Base-by-base conservation (phyloP, 2,329 filamentous ascomycete species). In the Penicillium aurantiogriseum region DNA sequence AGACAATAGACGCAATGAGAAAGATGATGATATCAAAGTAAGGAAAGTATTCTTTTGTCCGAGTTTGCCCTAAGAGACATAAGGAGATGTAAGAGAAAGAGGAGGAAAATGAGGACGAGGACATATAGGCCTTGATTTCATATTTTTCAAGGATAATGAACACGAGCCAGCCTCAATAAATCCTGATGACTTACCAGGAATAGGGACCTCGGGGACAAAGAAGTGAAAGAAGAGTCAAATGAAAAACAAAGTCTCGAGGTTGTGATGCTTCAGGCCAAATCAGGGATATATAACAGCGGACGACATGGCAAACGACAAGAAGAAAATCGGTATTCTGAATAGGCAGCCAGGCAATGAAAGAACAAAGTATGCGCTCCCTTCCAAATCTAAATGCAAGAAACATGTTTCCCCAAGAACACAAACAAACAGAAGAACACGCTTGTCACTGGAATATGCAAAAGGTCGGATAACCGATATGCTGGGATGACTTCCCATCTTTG, bases 191-290 rank as follows among this genome's bases (percentile, higher is more conserved):
- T 38, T 21, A 29, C 36, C 46, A 51, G 31, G 42, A 43, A 33
- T 13, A 35, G 35, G 55, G 31, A 13, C 31, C 31, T 15, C 11
- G 5, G 31, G 57, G 55, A 51, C 33, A 49, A 42, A 21, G 35
- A 59, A 35, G 43, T 44, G 21, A 40, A 29, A 47, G 4, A 47
- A 17, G 35, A 48, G 29, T 19, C 39, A 36, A 25, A 35, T 43
- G 54, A 42, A 58, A 56, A 56, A 51, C 23, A 49, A 8, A 27
- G 58, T 59, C 56, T 60, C 50, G 40, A 57, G 49, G 57, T 50
- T 61, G 54, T 61, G 56, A 59, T 66, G 64, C 62, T 67, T 66
- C 65, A 63, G 58, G 63, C 64, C 63, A 63, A 65, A 64, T 64
- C 61, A 66, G 60, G 60, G 62, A 67, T 64, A 67, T 66, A 67